Evolutionary conservation across 257 asterid species (phyloP), one percentile per base, ranked within the genome.

Genomic region (Jacaranda copaia): DNA sequence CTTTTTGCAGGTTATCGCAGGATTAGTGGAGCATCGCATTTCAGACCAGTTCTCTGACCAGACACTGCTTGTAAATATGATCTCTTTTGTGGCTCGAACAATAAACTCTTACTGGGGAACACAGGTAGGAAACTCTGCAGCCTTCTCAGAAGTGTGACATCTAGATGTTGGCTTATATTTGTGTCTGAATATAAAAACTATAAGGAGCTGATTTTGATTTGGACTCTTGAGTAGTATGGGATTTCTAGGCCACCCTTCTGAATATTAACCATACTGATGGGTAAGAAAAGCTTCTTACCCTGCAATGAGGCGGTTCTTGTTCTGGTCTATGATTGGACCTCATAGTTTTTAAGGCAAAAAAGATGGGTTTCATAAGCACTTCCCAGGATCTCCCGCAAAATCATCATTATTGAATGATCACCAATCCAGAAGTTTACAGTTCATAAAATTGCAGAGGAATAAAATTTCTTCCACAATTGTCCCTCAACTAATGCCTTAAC

Each of bases 41-140:
- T 87, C 96, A 36, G 97, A 92, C 12, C 84, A 80, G 78, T 85
- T 92, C 68, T 43, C 88, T 4, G 89, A 90, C 80, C 95, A 90
- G 81, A 71, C 84, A 36, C 82, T 92, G 42, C 84, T 92, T 76
- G 95, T 92, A 76, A 92, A 90, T 83, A 64, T 88, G 89, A 81
- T 93, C 69, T 93, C 97, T 67, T 91, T 93, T 75, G 90, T 91
- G 79, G 83, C 84, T 83, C 89, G 98, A 77, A 91, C 94, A 72
- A 73, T 91, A 83, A 93, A 93, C 89, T 93, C 98, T 81, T 93
- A 93, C 71, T 93, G 92, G 93, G 98, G 97, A 79, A 93, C 98
- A 72, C 97, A 89, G 96, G 98, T 88, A 20, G 55, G 85, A 57
- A 45, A 53, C 62, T 46, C 6, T 42, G 46, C 70, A 16, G n/a